phyloP scores from a whole-genome alignment of 2,329 filamentous ascomycete genomes.

The Fusarium miscanthi region DNA sequence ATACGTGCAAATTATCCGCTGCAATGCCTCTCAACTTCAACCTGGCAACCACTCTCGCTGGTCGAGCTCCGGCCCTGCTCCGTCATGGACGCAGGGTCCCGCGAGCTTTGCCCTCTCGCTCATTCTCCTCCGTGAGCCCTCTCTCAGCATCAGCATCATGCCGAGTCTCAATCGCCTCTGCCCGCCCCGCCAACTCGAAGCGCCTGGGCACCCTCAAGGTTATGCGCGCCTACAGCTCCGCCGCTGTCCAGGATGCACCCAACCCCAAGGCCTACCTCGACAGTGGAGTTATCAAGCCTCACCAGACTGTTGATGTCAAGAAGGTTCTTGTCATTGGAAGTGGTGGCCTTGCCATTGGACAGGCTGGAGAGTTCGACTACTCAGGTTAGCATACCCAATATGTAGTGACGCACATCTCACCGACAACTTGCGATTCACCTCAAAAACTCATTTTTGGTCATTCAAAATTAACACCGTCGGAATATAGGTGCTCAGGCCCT shows the following conservation, averaged over 20 bases:
- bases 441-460: background rate
- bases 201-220: slow-evolving; percentile 61
- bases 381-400: slow-evolving; percentile 74
- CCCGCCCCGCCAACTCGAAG: slow-evolving; percentile 53
- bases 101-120: slow-evolving; percentile 56
- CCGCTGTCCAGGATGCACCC: slow-evolving; percentile 74
- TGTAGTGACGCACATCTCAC: slow-evolving; percentile 6
- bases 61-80: slow-evolving; percentile 68
- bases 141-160: slow-evolving; percentile 43
- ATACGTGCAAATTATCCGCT: slow-evolving; percentile 47
- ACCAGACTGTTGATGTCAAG: slow-evolving; percentile 87
- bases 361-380: slow-evolving; percentile 98
- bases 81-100: slow-evolving; percentile 65
- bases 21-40: slow-evolving; percentile 55
- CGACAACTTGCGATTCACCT: slow-evolving; percentile 30
- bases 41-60: slow-evolving; percentile 59
- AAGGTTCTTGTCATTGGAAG: slow-evolving; percentile 97
- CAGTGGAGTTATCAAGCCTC: slow-evolving; percentile 85
- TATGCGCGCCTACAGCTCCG: slow-evolving; percentile 55
- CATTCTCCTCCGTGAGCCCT: slow-evolving; percentile 54
- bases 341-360: slow-evolving; percentile 95
- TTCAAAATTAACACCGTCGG: slow-evolving; percentile 33
- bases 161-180: slow-evolving; percentile 42
- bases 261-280: slow-evolving; percentile 88
- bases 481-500: slow-evolving; percentile 87